phyloP scores from a whole-genome alignment of 352 stramenopile genomes.

The Phytopythium vexans region DNA sequence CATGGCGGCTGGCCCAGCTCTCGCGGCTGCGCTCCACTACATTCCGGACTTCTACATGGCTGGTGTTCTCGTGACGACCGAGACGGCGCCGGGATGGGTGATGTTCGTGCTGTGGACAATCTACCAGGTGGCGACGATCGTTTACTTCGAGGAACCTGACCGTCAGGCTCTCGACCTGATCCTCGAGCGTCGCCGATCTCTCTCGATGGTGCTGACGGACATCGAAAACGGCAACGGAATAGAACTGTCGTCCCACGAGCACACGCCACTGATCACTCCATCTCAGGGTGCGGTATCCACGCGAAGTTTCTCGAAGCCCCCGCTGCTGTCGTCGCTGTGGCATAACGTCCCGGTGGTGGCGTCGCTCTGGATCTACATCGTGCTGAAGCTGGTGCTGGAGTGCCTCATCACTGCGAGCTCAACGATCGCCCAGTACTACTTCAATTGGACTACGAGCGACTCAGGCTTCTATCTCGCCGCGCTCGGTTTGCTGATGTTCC shows the following conservation, averaged over 20 bases:
- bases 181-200: constrained; percentile 40
- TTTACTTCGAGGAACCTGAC: constrained; percentile 68
- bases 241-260: constrained; percentile 15
- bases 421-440: constrained; percentile 88
- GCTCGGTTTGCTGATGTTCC: constrained; percentile 90
- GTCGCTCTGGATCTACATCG: constrained; percentile 86
- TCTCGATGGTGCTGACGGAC: constrained; percentile 27
- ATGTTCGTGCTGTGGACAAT: constrained; percentile 81
- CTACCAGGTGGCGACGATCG: constrained; percentile 53
- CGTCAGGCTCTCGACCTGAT: constrained; percentile 46
- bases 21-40: constrained; percentile 68
- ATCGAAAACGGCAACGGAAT: constrained; percentile 19
- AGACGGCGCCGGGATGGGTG: constrained; percentile 89
- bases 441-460: constrained; percentile 83
- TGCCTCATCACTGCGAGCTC: constrained; percentile 83
- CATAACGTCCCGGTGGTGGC: constrained; percentile 73
- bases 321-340: constrained; percentile 58
- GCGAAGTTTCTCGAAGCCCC: constrained; percentile 5
- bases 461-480: constrained; percentile 87
- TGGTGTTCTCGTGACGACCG: constrained; percentile 71
- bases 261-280: constrained; percentile 36
- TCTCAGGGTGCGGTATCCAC: constrained; percentile 2
- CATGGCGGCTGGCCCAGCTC: constrained; percentile 87
- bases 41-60: constrained; percentile 61
- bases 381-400: constrained; percentile 92